Base-by-base conservation (phyloP, 2,329 filamentous ascomycete genomes). In the Penicillium frequentans region DNA sequence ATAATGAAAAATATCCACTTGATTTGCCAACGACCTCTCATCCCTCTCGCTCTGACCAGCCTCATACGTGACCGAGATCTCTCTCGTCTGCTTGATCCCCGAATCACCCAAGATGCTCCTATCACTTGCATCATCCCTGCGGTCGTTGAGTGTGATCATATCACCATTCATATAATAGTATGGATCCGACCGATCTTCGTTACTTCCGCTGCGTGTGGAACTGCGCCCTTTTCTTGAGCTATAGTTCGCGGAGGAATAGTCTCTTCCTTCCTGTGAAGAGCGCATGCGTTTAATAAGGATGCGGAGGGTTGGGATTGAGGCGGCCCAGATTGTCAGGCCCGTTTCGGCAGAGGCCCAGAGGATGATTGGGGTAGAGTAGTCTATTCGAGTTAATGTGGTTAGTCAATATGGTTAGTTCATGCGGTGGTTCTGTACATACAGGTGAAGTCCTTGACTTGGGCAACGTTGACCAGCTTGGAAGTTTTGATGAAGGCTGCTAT, bases 331-430 rank as follows among this genome's bases (percentile, higher is more conserved):
- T 9, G 68, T 72, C 2, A 69, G 48, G 3, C 66, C 58, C 16
- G 68, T 61, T 57, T 73, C 69, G 14, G 63, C 59, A 1, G 61
- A 57, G 16, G 62, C 56, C 68, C 66, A 71, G 39, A 70, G 66
- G 19, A 70, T 52, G 23, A 63, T 54, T 1, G 31, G 19, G 2
- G 51, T n/a, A n/a, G n/a, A n/a, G n/a, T 26, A 26, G 11, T 52
- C 29, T 39, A 5, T n/a, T 14, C 3, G 6, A 10, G 9, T 21
- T 26, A 26, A 5, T 14, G 23, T 29, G 8, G 35, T 23, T 11
- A n/a, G 10, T 37, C 14, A 14, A 14, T 35, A 1, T 26, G 26
- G 7, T 26, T 8, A 2, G 26, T 8, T 26, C 26, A 26, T 9
- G 26, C 26, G 21, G 11, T 19, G 1, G 8, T 35, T 5, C 26